These are phyloP conservation scores for Penicillium samsonianum DNA, from an alignment of 495 filamentous ascomycete species.

Conservation along the genomic window DNA sequence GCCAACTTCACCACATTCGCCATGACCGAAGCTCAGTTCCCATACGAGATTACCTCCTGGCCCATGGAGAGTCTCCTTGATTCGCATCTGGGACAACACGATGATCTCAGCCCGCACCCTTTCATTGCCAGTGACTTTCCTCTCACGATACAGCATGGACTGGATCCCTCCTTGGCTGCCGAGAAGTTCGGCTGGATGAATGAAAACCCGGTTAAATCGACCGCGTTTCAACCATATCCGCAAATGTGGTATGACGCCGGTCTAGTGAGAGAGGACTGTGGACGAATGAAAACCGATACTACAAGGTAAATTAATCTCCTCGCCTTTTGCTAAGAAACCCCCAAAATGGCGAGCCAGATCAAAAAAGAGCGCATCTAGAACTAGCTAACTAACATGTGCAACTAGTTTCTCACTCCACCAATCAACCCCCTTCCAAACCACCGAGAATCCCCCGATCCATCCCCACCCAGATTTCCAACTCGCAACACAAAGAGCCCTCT, in stretches of 20 bases:
- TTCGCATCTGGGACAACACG: neutral
- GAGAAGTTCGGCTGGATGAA: constrained; percentile 1
- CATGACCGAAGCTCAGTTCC: constrained; percentile 6
- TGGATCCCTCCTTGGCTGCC: neutral
- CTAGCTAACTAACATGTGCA: neutral
- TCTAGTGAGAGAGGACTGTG: constrained; percentile 12
- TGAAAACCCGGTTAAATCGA: neutral
- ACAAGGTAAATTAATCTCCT: neutral
- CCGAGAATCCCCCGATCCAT: constrained; percentile 14
- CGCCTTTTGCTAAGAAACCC: neutral
- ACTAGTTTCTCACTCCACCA: constrained; percentile 2
- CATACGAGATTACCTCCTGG: constrained; percentile 1
- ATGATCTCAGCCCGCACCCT: neutral
- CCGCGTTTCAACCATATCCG: constrained; percentile 14
- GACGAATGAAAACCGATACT: neutral
- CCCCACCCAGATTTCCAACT: constrained; percentile 23
- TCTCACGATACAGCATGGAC: neutral
- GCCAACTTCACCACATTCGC: neutral
- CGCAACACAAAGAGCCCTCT: constrained; percentile 40
- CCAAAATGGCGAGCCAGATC: neutral
- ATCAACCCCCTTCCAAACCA: constrained; percentile 1
- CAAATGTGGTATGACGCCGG: constrained; percentile 18
- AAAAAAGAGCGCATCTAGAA: neutral
- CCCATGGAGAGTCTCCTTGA: neutral
- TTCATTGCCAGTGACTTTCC: constrained; percentile 9